Evolutionary conservation across 1,284 basidiomycete genomes (phyloP).

Genomic region (Cryptococcus floricola): DNA sequence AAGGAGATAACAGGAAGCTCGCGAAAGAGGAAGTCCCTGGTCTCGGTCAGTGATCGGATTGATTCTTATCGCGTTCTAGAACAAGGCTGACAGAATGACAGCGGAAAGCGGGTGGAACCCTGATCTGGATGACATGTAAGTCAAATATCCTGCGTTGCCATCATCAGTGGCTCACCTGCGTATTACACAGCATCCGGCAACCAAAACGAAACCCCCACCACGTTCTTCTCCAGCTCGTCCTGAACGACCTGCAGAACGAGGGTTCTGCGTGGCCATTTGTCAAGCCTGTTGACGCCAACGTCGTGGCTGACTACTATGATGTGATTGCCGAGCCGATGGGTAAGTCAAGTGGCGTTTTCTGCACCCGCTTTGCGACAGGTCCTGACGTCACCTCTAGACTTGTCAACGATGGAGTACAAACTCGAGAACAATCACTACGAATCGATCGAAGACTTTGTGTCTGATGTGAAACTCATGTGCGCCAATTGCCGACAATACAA

Average conservation of each 20-base stretch:
- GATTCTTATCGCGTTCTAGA: neutral
- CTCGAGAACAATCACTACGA: slow-evolving; percentile 73
- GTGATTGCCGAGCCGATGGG: slow-evolving; percentile 93
- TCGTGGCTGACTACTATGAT: slow-evolving; percentile 88
- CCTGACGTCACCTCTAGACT: slow-evolving; percentile 57
- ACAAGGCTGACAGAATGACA: slow-evolving; percentile 34
- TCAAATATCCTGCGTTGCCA: slow-evolving; percentile 8
- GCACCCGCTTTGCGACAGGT: neutral
- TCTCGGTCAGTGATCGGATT: slow-evolving; percentile 57
- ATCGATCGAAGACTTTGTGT: slow-evolving; percentile 70
- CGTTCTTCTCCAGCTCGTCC: slow-evolving; percentile 71
- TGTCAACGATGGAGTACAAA: slow-evolving; percentile 88
- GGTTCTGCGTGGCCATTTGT: slow-evolving; percentile 73
- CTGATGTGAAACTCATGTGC: slow-evolving; percentile 80
- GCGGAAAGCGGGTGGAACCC: slow-evolving; percentile 92
- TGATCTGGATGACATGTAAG: slow-evolving; percentile 73
- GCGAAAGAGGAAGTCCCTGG: slow-evolving; percentile 70
- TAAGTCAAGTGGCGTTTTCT: slow-evolving; percentile 47
- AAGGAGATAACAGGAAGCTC: slow-evolving; percentile 31
- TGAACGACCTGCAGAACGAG: slow-evolving; percentile 78
- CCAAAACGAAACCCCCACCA: slow-evolving; percentile 58
- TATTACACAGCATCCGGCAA: slow-evolving; percentile 49
- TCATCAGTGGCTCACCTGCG: neutral
- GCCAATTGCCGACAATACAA: slow-evolving; percentile 92
- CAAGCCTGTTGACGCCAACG: slow-evolving; percentile 65